phyloP scores from a whole-genome alignment of 1,284 basidiomycete genomes.

The Athelia psychrophila region DNA sequence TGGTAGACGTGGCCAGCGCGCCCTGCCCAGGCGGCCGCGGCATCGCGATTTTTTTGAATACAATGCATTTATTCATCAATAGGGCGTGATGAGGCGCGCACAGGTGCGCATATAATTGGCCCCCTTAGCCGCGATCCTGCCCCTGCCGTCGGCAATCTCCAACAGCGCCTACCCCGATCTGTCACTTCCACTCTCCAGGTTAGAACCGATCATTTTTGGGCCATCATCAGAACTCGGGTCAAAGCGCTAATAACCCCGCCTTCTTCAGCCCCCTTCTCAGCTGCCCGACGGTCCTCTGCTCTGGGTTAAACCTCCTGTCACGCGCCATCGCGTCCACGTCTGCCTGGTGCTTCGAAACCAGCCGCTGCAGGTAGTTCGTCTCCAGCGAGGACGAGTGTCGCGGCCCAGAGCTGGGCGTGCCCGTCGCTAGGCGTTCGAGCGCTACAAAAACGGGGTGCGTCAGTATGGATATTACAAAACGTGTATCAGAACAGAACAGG shows the following conservation, averaged over 20 bases:
- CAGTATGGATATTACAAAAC: not conserved
- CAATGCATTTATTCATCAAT: too few relatives aligned
- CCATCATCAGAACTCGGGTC: not conserved
- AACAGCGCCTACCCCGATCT: too few relatives aligned
- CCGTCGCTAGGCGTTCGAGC: conserved; percentile 36
- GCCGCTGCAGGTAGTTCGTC: conserved; percentile 58
- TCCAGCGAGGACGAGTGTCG: conserved; percentile 77
- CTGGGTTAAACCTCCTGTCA: conserved; percentile 79
- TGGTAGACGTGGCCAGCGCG: too few relatives aligned
- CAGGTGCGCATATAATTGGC: too few relatives aligned
- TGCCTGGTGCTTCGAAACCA: conserved; percentile 71
- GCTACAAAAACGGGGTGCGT: conserved; percentile 13
- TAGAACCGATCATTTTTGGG: too few relatives aligned
- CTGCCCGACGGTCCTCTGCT: conserved; percentile 87
- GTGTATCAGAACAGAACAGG: too few relatives aligned
- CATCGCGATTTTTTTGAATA: too few relatives aligned
- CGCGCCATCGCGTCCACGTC: conserved; percentile 78
- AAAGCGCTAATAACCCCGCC: conserved; percentile 31
- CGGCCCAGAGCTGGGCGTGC: conserved; percentile 41
- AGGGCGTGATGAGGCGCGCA: too few relatives aligned
- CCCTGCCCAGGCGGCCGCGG: too few relatives aligned
- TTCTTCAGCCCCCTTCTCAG: conserved; percentile 61
- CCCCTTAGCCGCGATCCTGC: too few relatives aligned
- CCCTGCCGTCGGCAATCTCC: too few relatives aligned
- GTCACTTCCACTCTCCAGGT: too few relatives aligned